Percentiles rank a stretch among this genome's conserved stretches.
phyloP scores from a whole-genome alignment of 306 rosid genomes.

The Dryas drummondii region DNA sequence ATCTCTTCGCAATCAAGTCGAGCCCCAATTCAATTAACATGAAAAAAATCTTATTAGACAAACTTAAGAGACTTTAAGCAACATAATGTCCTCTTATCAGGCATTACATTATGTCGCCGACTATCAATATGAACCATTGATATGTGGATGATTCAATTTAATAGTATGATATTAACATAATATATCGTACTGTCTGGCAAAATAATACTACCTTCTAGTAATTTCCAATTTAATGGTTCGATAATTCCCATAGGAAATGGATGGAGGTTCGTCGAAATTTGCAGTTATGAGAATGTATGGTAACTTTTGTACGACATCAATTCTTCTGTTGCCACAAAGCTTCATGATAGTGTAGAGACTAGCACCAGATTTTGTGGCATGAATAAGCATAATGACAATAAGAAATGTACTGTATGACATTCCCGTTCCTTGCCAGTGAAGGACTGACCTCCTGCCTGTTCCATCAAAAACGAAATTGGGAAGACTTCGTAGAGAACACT shows the following conservation, averaged over 20 bases:
- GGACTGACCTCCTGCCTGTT: conserved; percentile 94
- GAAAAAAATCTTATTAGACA: background rate
- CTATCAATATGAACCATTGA: background rate
- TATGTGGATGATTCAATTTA: too few relatives aligned
- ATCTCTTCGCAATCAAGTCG: background rate
- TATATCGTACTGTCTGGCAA: background rate
- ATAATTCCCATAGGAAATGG: too few relatives aligned
- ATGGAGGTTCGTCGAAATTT: too few relatives aligned
- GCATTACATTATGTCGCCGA: background rate
- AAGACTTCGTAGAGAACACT: conserved; percentile 95
- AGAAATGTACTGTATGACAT: conserved; percentile 1
- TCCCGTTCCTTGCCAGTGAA: conserved; percentile 91
- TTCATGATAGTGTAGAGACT: too few relatives aligned
- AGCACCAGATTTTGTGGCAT: background rate
- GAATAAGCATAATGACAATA: background rate
- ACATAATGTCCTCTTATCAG: too few relatives aligned
- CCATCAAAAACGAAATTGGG: conserved; percentile 96
- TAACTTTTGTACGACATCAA: too few relatives aligned
- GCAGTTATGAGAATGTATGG: too few relatives aligned
- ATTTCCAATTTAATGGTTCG: too few relatives aligned
- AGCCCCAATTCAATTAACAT: background rate
- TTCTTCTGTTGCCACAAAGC: too few relatives aligned
- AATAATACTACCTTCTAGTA: background rate
- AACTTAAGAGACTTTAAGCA: background rate
- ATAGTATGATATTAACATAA: background rate